Percentiles rank a stretch among this genome's conserved stretches.
Evolutionary conservation across 805 yeast genomes (phyloP).

Genomic region (Kazachstania kunashirensis): DNA sequence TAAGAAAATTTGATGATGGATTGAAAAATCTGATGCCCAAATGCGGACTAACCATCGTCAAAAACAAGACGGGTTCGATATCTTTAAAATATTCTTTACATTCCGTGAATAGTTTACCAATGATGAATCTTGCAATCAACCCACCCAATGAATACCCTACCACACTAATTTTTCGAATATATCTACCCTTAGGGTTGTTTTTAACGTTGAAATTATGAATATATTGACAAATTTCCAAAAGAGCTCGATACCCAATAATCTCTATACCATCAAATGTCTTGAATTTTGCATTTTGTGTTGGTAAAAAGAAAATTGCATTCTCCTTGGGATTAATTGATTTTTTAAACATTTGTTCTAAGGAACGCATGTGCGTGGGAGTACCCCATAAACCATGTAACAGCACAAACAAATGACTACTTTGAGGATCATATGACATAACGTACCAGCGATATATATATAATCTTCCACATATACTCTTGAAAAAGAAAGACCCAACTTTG

Average conservation of each 20-base stretch:
- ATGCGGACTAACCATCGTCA: slow-evolving; percentile 76
- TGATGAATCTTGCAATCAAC: slow-evolving; percentile 64
- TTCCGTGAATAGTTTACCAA: slow-evolving; percentile 55
- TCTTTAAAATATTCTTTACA: slow-evolving; percentile 43
- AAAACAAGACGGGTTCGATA: slow-evolving; percentile 51
- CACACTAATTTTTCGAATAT: slow-evolving; percentile 46
- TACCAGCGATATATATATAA: too few species aligned
- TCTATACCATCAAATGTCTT: slow-evolving; percentile 81
- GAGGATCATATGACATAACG: too few species aligned
- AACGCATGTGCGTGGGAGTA: slow-evolving; percentile 45
- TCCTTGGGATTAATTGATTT: slow-evolving; percentile 32
- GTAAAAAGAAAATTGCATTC: slow-evolving; percentile 39
- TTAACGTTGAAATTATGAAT: slow-evolving; percentile 28
- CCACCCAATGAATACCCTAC: slow-evolving; percentile 92
- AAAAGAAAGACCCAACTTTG: too few species aligned
- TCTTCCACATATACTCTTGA: too few species aligned
- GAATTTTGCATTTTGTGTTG: slow-evolving; percentile 54
- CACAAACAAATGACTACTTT: slow-evolving; percentile 47
- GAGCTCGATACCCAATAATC: slow-evolving; percentile 57
- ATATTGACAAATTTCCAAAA: slow-evolving; percentile 51
- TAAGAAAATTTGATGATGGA: slow-evolving; percentile 22
- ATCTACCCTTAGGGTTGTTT: slow-evolving; percentile 5
- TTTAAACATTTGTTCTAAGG: slow-evolving; percentile 37
- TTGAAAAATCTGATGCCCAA: slow-evolving; percentile 48
- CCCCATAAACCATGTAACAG: slow-evolving; percentile 79